A percentile compares a stretch with the other conserved stretches of the same genome.
Conservation (phyloP, 768 basidiomycete species). For the Pulveroboletus sp. region DNA sequence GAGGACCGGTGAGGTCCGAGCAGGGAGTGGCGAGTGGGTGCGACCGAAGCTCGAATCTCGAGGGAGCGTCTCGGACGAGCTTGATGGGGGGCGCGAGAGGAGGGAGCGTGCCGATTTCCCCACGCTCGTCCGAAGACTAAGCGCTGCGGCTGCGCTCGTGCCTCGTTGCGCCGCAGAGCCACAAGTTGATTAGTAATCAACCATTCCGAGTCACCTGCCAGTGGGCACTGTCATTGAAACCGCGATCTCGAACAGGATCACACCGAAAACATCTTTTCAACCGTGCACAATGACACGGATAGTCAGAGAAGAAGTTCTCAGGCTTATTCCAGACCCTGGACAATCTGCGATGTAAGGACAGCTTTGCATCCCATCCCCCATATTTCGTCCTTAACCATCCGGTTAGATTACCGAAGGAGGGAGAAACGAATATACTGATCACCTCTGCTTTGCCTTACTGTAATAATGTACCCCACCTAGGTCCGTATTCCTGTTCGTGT, state of each 20-base stretch:
- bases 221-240: conserved; percentile 8
- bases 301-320: conserved; percentile 50
- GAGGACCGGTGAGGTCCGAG: no score
- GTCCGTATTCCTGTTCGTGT: conserved; percentile 38
- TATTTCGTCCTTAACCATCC: background rate
- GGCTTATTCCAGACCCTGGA: conserved; percentile 51
- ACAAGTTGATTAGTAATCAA: conserved; percentile 20
- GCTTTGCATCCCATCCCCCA: background rate
- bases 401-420: conserved; percentile 69
- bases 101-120: no score
- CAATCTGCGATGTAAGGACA: conserved; percentile 42
- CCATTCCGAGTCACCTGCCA: background rate
- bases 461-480: conserved; percentile 96
- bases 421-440: conserved; percentile 84
- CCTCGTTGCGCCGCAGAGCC: no score
- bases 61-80: no score
- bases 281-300: conserved; percentile 45
- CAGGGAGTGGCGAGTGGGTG: no score
- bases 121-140: no score
- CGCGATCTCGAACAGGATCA: background rate
- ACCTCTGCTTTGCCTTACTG: conserved; percentile 96
- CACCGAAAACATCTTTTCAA: background rate
- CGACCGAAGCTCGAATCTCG: no score
- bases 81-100: no score
- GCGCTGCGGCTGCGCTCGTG: no score